Evolutionary conservation across 2,329 filamentous ascomycete genomes (phyloP), one percentile per base, ranked within the genome.

Genomic region (Biscogniauxia marginata): DNA sequence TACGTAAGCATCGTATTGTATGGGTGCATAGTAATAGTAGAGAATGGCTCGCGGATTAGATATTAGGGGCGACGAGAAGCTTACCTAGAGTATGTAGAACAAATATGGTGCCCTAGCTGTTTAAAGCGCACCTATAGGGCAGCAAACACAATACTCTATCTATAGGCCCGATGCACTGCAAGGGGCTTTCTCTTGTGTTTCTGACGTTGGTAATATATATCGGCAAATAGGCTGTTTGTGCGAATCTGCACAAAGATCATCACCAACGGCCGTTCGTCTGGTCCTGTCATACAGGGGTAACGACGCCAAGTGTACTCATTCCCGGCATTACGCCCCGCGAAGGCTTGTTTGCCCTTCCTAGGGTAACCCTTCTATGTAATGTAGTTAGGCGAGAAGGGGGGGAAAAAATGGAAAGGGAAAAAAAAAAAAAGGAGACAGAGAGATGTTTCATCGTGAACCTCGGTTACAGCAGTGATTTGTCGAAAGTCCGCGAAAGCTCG

Each of bases 161-260:
- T 39, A 9, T 39, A 39, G 30, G 30, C 30, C 30, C 30, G 30
- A 39, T 39, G 30, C 30, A 43, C 23, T 18, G 48, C 47, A 25
- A 45, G 49, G 57, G 46, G 9, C 39, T 56, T 44, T 18, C 25
- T 39, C 39, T 24, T 52, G 54, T 48, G 53, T 53, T 23, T 49
- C 56, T 46, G 44, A 48, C 50, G 46, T 55, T 54, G 60, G 60
- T 43, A 62, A 60, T 62, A 62, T 62, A 39, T 47, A 43, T 19
- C 52, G 55, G 53, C 50, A 62, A 62, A 60, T 62, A 62, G 60
- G 52, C 60, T 62, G 60, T 60, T n/a, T 60, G 51, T 60, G 55
- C 53, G 46, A 58, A 53, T 49, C 43, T 56, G 55, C 57, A 57
- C 44, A 50, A 54, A 24, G 21, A 22, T 49, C 21, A 8, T 23